Evolutionary conservation across 2,329 filamentous ascomycete species (phyloP).

Genomic region (Fonsecaea monophora): DNA sequence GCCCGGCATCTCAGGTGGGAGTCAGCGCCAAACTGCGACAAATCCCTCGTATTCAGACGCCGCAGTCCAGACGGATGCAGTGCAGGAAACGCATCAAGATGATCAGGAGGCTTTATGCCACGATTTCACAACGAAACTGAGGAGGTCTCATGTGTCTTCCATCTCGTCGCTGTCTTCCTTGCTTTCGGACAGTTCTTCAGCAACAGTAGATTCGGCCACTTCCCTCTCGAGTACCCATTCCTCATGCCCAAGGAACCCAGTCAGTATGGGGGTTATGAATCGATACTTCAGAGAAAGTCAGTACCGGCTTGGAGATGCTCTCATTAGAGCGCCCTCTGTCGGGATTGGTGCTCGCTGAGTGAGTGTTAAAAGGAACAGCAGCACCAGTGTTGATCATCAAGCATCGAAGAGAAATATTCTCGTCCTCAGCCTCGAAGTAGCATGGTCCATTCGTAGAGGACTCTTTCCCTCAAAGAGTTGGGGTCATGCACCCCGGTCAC

Average conservation of each 20-base stretch:
- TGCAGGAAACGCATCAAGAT: not conserved
- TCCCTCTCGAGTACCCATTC: conserved; percentile 13
- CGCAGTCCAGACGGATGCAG: conserved; percentile 26
- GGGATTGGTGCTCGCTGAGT: conserved; percentile 9
- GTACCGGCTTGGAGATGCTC: conserved; percentile 29
- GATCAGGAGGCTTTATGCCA: not conserved
- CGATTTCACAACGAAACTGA: not conserved
- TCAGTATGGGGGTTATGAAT: conserved; percentile 29
- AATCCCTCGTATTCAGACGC: conserved; percentile 19
- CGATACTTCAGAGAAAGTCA: conserved; percentile 28
- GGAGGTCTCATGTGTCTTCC: not conserved
- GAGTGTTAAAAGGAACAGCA: not conserved
- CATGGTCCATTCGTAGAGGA: not conserved
- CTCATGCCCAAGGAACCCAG: conserved; percentile 19
- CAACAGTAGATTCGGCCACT: not conserved
- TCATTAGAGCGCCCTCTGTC: conserved; percentile 10
- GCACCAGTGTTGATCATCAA: not conserved
- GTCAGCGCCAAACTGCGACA: not conserved
- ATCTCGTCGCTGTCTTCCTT: conserved; percentile 14
- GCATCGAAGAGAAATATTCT: not conserved
- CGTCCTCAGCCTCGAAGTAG: not conserved
- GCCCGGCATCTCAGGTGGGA: not conserved
- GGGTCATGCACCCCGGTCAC: not conserved
- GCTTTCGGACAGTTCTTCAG: conserved; percentile 13
- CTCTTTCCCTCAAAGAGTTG: not conserved